Conservation (phyloP, 1,139 yeast species). For the Kodamaea plutei region DNA sequence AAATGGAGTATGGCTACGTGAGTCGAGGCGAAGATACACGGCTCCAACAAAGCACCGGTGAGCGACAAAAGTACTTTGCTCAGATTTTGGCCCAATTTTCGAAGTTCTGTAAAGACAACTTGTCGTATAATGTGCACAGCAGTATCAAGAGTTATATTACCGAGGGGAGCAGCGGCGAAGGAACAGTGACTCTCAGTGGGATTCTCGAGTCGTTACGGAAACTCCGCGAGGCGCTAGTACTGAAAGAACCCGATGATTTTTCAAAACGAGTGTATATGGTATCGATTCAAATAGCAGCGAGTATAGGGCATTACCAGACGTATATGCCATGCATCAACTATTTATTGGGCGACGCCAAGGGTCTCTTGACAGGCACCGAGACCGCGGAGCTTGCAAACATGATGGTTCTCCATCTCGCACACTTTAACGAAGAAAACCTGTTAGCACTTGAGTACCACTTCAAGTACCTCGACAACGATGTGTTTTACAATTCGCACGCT, state of each 20-base stretch:
- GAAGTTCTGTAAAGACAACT: conserved; percentile 22
- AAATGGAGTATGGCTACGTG: too few species aligned
- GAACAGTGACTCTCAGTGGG: conserved; percentile 18
- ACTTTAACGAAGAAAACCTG: conserved; percentile 36
- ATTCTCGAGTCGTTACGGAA: conserved; percentile 36
- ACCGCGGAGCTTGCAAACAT: conserved; percentile 36
- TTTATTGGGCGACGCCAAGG: conserved; percentile 22
- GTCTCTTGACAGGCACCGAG: conserved; percentile 26
- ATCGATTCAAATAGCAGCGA: conserved; percentile 45
- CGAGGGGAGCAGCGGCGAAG: conserved; percentile 5
- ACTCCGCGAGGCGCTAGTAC: conserved; percentile 53
- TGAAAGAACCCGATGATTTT: conserved; percentile 33
- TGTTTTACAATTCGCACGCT: conserved; percentile 11
- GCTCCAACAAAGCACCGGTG: conserved; percentile 40
- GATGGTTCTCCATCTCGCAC: conserved; percentile 45
- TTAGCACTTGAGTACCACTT: conserved; percentile 32
- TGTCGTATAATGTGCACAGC: conserved; percentile 16
- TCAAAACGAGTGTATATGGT: conserved; percentile 45
- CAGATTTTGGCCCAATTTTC: conserved; percentile 30
- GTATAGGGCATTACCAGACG: conserved; percentile 52
- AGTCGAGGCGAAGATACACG: conserved; percentile 58
- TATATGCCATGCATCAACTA: conserved; percentile 51
- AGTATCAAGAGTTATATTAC: conserved; percentile 15
- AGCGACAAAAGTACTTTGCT: conserved; percentile 36
- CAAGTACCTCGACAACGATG: conserved; percentile 22